Evolutionary conservation across 805 yeast genomes (phyloP).

Genomic region (Pichia cabralensis): DNA sequence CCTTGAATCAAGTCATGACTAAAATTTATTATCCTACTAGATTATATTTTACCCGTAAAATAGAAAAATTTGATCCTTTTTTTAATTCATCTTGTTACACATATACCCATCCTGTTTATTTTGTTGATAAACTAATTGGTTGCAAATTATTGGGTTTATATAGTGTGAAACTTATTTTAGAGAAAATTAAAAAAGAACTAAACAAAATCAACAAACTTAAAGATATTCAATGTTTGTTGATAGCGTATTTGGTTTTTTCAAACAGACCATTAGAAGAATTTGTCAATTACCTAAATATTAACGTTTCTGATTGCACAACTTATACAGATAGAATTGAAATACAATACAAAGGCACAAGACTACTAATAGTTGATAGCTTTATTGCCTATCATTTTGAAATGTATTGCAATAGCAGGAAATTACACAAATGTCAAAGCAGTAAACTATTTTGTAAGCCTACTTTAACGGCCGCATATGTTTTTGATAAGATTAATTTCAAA

Average conservation of each 20-base stretch:
- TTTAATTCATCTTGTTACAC: conserved; percentile 5
- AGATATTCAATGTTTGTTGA: conserved; percentile 2
- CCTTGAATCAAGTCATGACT: conserved; percentile 2
- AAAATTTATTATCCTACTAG: conserved; percentile 7
- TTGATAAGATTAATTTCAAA: too few species aligned
- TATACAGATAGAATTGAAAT: too few species aligned
- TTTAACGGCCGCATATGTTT: too few species aligned
- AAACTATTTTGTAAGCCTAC: too few species aligned
- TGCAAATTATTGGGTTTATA: conserved; percentile 4
- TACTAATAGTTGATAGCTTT: too few species aligned
- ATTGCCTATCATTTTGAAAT: too few species aligned
- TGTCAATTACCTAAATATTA: too few species aligned
- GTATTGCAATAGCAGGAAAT: too few species aligned
- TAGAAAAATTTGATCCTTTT: conserved; percentile 3
- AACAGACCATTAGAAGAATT: conserved; percentile 1
- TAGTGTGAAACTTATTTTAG: conserved; percentile 1
- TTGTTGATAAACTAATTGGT: conserved; percentile 3
- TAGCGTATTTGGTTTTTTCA: conserved; percentile 4
- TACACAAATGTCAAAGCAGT: too few species aligned
- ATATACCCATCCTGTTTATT: conserved; percentile 5
- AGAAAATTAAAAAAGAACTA: conserved; percentile 1
- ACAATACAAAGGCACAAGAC: too few species aligned
- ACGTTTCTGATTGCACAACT: too few species aligned
- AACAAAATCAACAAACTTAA: too few species aligned
- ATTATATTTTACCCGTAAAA: conserved; percentile 3